phyloP scores from a whole-genome alignment of 2,329 filamentous ascomycete genomes.

The Xylogone sp. region DNA sequence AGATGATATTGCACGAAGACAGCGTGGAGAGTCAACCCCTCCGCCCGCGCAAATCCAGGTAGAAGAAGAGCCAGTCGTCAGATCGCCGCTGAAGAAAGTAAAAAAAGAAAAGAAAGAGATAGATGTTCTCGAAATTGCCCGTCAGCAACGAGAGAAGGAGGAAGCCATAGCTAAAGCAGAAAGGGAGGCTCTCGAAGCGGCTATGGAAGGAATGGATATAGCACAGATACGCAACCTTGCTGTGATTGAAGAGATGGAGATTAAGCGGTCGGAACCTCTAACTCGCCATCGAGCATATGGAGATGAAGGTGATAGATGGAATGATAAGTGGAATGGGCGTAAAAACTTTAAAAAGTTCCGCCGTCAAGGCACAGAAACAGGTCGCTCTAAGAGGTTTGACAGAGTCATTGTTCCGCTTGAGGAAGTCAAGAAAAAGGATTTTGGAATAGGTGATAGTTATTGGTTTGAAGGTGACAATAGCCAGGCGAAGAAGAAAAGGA shows the following conservation, averaged over 20 bases:
- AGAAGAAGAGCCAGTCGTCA: slow-evolving; percentile 3
- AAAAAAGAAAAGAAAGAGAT: slow-evolving; percentile 51
- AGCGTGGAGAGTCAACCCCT: slow-evolving; percentile 27
- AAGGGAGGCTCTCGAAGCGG: slow-evolving; percentile 47
- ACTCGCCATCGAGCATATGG: slow-evolving; percentile 25
- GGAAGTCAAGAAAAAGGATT: slow-evolving; percentile 53
- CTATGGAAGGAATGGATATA: slow-evolving; percentile 65
- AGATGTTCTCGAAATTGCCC: slow-evolving; percentile 60
- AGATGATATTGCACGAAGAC: slow-evolving; percentile 45
- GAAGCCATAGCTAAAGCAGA: slow-evolving; percentile 58
- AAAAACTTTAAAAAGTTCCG: slow-evolving; percentile 95
- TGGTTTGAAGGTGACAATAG: slow-evolving; percentile 39
- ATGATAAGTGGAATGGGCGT: slow-evolving; percentile 86
- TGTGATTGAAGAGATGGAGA: slow-evolving; percentile 71
- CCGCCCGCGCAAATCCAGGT: slow-evolving; percentile 12
- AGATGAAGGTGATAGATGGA: slow-evolving; percentile 64
- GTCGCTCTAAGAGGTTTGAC: slow-evolving; percentile 26
- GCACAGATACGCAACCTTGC: slow-evolving; percentile 69
- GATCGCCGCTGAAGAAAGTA: slow-evolving; percentile 24
- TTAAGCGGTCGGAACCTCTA: slow-evolving; percentile 40
- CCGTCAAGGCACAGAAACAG: slow-evolving; percentile 46
- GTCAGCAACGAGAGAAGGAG: slow-evolving; percentile 54
- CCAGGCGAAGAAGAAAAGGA: slow-evolving; percentile 25
- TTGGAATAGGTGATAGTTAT: slow-evolving; percentile 56
- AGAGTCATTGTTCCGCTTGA: slow-evolving; percentile 57